Percentiles rank a stretch among this genome's conserved stretches.
Conservation (phyloP, 2,329 filamentous ascomycete genomes). For the Ceratocystis lukuohia region DNA sequence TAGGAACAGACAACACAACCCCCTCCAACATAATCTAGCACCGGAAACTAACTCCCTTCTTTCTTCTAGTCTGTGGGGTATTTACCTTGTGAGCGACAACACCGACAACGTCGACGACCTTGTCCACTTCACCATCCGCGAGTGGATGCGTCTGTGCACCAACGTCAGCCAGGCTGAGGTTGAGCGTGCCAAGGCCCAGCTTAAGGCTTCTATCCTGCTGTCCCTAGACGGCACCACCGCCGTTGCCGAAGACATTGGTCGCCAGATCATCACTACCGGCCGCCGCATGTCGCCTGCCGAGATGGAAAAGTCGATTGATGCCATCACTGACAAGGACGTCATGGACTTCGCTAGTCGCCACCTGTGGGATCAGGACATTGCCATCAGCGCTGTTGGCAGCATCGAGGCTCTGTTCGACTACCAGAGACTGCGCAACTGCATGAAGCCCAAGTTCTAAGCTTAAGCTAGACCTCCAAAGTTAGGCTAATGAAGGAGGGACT, state of each 20-base stretch:
- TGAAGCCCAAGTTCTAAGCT: slow-evolving; percentile 61
- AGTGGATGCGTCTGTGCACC: slow-evolving; percentile 91
- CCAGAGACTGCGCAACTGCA: slow-evolving; percentile 65
- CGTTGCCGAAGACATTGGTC: slow-evolving; percentile 94
- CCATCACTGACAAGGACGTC: slow-evolving; percentile 87
- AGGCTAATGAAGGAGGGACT: slow-evolving; percentile 19
- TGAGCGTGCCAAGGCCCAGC: slow-evolving; percentile 96
- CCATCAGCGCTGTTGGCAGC: slow-evolving; percentile 80
- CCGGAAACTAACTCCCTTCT: neutral
- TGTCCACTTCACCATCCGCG: slow-evolving; percentile 93
- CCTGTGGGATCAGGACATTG: slow-evolving; percentile 95
- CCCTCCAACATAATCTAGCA: neutral
- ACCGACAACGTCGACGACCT: slow-evolving; percentile 81
- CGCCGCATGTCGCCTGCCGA: slow-evolving; percentile 81
- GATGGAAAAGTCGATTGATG: slow-evolving; percentile 82
- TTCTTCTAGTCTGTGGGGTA: slow-evolving; percentile 78
- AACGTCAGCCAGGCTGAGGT: slow-evolving; percentile 81
- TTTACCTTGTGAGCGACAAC: slow-evolving; percentile 93
- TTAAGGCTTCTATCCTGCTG: slow-evolving; percentile 95
- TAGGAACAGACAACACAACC: neutral
- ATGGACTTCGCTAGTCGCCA: slow-evolving; percentile 93
- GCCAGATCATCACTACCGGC: slow-evolving; percentile 95
- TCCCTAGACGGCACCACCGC: slow-evolving; percentile 95
- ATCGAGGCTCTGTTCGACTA: slow-evolving; percentile 81
- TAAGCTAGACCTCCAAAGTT: slow-evolving; percentile 16